Evolutionary conservation across 1,284 basidiomycete species (phyloP), one percentile per base, ranked within the genome.

Genomic region (Wallemia mellicola): DNA sequence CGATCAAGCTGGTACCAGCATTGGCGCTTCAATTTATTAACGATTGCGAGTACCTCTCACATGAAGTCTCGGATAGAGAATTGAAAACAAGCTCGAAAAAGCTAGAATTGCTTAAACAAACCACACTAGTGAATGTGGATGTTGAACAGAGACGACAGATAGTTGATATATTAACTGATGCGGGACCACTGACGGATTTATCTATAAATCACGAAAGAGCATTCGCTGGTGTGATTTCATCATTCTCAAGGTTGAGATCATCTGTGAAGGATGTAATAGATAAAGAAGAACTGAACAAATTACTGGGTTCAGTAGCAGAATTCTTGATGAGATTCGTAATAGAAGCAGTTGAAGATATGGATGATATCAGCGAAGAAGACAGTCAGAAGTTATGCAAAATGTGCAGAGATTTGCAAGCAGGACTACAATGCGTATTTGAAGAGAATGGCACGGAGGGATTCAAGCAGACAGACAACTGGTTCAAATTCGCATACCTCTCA

Each of bases 401-500:
- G 0, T 83, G 88, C 68, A 77, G 79, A 61, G 80, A 83, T 48
- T 69, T 96, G 57, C 78, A 82, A 59, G 67, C 65, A 61, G 76
- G 80, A 1, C 70, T 94, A 54, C 88, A 94, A 66, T 77, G 77
- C 1, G 68, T 91, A 7, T 95, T 95, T 65, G 73, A 79, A 27
- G 81, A 81, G 24, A 33, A 61, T 33, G 24, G 25, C 26, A n/a
- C 55, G 24, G 33, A 27, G 11, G 28, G 58, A 17, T 22, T 57
- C n/a, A 60, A 54, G 60, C 56, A 25, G 27, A 64, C 62, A 62
- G 61, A 0, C 0, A 81, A 79, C n/a, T 95, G 87, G 89, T 76
- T 92, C 65, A 92, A 92, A 68, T 91, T 86, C 69, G 86, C 83
- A 24, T 95, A 94, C 70, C 74, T 92, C 1, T 83, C 83, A 1